Conservation (phyloP, 208 protist species). For the Trypanosoma rangeli region DNA sequence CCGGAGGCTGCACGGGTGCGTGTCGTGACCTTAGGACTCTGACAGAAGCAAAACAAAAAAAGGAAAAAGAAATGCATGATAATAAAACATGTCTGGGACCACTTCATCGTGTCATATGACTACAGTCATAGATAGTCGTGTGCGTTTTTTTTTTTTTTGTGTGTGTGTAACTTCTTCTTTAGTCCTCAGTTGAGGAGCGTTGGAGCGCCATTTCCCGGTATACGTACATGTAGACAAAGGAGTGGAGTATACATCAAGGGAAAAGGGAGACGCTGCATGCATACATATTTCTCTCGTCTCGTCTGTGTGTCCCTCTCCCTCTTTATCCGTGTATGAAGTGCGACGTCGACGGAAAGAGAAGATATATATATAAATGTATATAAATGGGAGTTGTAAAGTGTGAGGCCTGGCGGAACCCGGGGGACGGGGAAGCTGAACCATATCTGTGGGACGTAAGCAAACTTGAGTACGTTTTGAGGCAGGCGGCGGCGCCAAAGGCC, state of each 20-base stretch:
- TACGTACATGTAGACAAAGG: neutral
- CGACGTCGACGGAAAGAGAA: too few relatives aligned
- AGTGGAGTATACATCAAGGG: neutral
- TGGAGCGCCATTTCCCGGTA: neutral
- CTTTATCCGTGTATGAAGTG: neutral
- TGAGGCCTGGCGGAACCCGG: conserved; percentile 2
- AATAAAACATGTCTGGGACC: too few relatives aligned
- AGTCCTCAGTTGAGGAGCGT: too few relatives aligned
- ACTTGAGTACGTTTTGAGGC: conserved; percentile 5
- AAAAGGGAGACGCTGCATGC: neutral
- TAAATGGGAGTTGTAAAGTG: neutral
- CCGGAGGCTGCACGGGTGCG: conserved; percentile 39
- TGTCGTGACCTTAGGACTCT: conserved; percentile 30
- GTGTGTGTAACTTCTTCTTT: too few relatives aligned
- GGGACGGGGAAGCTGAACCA: neutral
- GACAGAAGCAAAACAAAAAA: neutral
- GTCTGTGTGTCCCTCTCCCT: neutral
- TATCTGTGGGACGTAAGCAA: conserved; percentile 12
- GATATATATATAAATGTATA: too few relatives aligned
- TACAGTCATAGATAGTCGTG: neutral
- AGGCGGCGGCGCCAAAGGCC: conserved; percentile 4
- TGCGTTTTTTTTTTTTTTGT: conserved; percentile 8
- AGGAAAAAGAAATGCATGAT: too few relatives aligned
- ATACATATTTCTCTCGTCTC: neutral
- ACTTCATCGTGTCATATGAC: neutral